These are phyloP conservation scores for Gossypium mustelinum DNA, from an alignment of 345 rosid species.

Conservation along the genomic window DNA sequence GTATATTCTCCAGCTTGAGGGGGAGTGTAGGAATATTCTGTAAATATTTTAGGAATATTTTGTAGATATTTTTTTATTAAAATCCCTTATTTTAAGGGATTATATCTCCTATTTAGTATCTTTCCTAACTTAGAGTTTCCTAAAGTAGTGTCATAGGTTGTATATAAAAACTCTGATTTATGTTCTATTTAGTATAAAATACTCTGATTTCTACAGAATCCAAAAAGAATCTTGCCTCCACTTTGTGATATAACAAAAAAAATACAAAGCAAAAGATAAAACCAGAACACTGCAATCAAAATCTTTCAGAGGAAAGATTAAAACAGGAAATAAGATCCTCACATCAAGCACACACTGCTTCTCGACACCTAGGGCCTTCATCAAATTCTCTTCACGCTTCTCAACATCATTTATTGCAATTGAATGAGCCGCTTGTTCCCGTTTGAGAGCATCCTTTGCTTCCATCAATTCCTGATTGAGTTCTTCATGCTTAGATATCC, in stretches of 20 bases:
- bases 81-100: too few relatives aligned
- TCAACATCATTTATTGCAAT: conserved; percentile 70
- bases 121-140: too few relatives aligned
- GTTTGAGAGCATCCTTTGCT: conserved; percentile 54
- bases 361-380: conserved; percentile 88
- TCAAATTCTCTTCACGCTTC: conserved; percentile 74
- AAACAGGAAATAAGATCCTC: conserved; percentile 26
- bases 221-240: background rate
- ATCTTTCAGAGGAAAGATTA: background rate
- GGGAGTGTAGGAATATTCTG: too few relatives aligned
- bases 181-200: too few relatives aligned
- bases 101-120: too few relatives aligned
- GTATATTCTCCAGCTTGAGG: too few relatives aligned
- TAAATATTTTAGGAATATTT: too few relatives aligned
- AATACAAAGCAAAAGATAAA: background rate
- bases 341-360: conserved; percentile 91
- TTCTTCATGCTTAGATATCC: conserved; percentile 66
- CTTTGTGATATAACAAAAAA: background rate
- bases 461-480: conserved; percentile 54
- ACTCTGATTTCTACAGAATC: too few relatives aligned
- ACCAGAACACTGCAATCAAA: background rate
- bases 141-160: too few relatives aligned
- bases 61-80: too few relatives aligned
- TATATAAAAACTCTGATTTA: too few relatives aligned
- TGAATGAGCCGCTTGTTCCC: conserved; percentile 71